Evolutionary conservation across 2,329 filamentous ascomycete species (phyloP).

Genomic region (Penicillium sp.): DNA sequence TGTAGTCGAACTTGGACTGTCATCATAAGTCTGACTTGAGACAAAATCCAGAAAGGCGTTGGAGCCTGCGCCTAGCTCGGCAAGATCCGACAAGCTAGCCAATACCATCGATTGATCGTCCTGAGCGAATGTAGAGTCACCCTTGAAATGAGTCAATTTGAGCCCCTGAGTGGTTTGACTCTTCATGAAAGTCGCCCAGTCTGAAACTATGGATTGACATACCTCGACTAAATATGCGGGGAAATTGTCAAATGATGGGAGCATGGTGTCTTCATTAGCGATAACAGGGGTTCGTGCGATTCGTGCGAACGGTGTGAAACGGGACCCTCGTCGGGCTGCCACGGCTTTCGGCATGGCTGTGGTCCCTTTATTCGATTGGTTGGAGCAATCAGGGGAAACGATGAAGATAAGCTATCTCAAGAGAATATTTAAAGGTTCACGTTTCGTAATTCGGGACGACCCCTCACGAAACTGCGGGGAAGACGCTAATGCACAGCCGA

Average conservation of each 20-base stretch:
- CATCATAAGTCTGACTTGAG: neutral
- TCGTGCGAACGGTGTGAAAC: neutral
- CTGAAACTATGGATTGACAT: neutral
- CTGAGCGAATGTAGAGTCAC: neutral
- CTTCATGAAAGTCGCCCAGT: neutral
- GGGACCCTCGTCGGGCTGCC: neutral
- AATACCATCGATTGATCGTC: neutral
- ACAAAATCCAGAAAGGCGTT: neutral
- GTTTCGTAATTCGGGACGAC: neutral
- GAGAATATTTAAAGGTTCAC: neutral
- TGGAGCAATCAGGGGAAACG: neutral
- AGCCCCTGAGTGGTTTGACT: neutral
- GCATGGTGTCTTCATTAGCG: neutral
- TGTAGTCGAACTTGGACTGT: neutral
- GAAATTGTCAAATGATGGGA: neutral
- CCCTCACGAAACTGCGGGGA: constrained; percentile 2
- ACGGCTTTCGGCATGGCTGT: constrained; percentile 1
- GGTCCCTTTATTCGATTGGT: neutral
- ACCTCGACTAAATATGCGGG: neutral
- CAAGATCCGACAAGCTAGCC: neutral
- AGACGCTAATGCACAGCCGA: neutral
- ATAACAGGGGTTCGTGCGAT: neutral
- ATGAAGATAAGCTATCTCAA: neutral
- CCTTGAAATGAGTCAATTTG: neutral
- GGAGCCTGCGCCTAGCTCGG: neutral